Evolutionary conservation across 179 eudicot genomes (phyloP).

Genomic region (Vitellaria paradoxa): DNA sequence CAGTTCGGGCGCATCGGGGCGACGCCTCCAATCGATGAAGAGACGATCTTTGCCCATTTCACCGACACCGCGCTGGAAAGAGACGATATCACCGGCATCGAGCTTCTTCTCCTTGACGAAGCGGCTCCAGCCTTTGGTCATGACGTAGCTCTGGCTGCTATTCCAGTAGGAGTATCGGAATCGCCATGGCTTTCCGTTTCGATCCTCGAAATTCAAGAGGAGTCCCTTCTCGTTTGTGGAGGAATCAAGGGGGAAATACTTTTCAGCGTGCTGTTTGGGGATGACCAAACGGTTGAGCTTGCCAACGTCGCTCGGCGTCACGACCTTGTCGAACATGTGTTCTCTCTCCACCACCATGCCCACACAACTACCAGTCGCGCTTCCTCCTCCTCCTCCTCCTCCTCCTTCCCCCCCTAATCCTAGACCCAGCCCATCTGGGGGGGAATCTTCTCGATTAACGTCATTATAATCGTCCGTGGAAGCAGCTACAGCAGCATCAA

Average conservation of each 20-base stretch:
- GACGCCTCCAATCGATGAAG: constrained; percentile 84
- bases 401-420: neutral
- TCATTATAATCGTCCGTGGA: constrained; percentile 7
- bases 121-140: constrained; percentile 95
- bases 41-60: constrained; percentile 45
- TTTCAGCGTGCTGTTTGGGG: constrained; percentile 90
- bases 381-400: neutral
- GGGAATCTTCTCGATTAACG: neutral
- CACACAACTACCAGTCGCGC: neutral
- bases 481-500: neutral
- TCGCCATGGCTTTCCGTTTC: constrained; percentile 75
- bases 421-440: neutral
- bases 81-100: constrained; percentile 78
- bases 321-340: constrained; percentile 82
- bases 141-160: constrained; percentile 94
- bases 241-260: constrained; percentile 77
- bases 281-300: constrained; percentile 82
- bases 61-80: constrained; percentile 59
- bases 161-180: constrained; percentile 95
- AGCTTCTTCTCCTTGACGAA: constrained; percentile 92
- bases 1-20: constrained; percentile 28
- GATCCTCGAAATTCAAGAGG: constrained; percentile 71
- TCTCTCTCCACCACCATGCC: constrained; percentile 28
- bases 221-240: constrained; percentile 65
- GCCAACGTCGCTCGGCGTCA: constrained; percentile 92